phyloP scores from a whole-genome alignment of 2,329 filamentous ascomycete species.

The Setomelanomma holmii region DNA sequence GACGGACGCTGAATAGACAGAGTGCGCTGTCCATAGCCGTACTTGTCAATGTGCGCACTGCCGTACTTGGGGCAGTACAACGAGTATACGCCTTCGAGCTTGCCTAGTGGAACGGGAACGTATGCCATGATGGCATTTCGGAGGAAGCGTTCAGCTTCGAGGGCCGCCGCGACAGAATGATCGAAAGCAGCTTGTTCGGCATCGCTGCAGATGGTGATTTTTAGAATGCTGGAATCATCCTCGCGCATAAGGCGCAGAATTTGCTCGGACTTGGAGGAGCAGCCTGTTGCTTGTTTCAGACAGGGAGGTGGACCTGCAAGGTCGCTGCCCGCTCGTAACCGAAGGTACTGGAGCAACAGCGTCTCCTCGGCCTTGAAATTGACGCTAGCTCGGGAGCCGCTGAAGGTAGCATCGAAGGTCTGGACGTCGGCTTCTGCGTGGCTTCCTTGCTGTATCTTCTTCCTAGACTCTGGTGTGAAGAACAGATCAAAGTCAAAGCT shows the following conservation, averaged over 20 bases:
- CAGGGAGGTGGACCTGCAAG: slow-evolving; percentile 23
- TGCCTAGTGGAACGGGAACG: slow-evolving; percentile 35
- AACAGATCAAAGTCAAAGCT: slow-evolving; percentile 22
- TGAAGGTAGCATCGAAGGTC: slow-evolving; percentile 25
- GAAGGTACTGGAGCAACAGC: slow-evolving; percentile 20
- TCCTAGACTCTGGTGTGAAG: slow-evolving; percentile 5
- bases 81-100: slow-evolving; percentile 30
- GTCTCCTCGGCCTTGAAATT: slow-evolving; percentile 37
- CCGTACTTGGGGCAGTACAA: slow-evolving; percentile 39
- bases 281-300: slow-evolving; percentile 36
- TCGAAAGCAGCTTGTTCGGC: not conserved
- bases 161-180: not conserved
- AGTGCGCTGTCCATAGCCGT: slow-evolving; percentile 33
- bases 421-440: slow-evolving; percentile 23
- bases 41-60: slow-evolving; percentile 34
- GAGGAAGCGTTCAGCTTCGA: slow-evolving; percentile 25
- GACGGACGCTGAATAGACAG: slow-evolving; percentile 28
- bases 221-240: slow-evolving; percentile 9
- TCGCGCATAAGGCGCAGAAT: slow-evolving; percentile 22
- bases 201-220: slow-evolving; percentile 7
- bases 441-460: slow-evolving; percentile 18
- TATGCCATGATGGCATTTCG: slow-evolving; percentile 20
- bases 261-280: slow-evolving; percentile 33
- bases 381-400: slow-evolving; percentile 19
- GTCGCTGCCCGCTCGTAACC: slow-evolving; percentile 15